Conservation (phyloP, 257 asterid genomes). For the Plantago ovata region DNA sequence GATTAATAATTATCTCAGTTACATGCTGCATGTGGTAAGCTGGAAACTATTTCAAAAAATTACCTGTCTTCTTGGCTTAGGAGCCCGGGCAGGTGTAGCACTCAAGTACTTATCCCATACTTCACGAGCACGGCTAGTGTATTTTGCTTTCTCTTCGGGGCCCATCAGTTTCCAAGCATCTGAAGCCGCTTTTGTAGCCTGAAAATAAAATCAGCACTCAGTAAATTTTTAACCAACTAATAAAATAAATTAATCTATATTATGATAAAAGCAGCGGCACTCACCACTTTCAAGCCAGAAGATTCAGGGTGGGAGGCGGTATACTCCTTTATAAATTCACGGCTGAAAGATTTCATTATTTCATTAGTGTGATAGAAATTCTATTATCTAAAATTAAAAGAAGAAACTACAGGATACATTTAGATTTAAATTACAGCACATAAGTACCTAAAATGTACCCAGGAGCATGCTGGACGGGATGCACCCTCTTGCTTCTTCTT, state of each 20-base stretch:
- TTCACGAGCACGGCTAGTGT: conserved; percentile 93
- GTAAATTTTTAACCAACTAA: conserved; percentile 10
- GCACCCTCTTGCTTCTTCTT: conserved; percentile 69
- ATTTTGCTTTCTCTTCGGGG: conserved; percentile 86
- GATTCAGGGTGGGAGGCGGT: conserved; percentile 95
- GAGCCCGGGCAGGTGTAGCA: conserved; percentile 71
- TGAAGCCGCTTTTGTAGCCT: conserved; percentile 99
- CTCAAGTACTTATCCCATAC: conserved; percentile 92
- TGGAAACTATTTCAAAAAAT: conserved; percentile 12
- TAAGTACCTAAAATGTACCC: conserved; percentile 95
- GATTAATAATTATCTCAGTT: conserved; percentile 9
- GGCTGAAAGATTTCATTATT: conserved; percentile 40
- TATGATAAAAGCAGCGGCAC: conserved; percentile 24
- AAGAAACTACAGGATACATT: not conserved
- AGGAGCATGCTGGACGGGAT: conserved; percentile 95
- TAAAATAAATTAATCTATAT: not conserved
- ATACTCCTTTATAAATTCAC: conserved; percentile 92
- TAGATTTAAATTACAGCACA: conserved; percentile 5
- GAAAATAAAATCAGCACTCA: conserved; percentile 17
- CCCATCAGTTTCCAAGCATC: conserved; percentile 95
- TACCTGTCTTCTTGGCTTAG: conserved; percentile 90
- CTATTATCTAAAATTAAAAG: not conserved
- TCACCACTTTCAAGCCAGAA: conserved; percentile 87
- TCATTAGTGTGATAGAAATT: conserved; percentile 18
- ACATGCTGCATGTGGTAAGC: not conserved